Conservation (phyloP, 2,329 filamentous ascomycete genomes). For the Thelonectria olida region DNA sequence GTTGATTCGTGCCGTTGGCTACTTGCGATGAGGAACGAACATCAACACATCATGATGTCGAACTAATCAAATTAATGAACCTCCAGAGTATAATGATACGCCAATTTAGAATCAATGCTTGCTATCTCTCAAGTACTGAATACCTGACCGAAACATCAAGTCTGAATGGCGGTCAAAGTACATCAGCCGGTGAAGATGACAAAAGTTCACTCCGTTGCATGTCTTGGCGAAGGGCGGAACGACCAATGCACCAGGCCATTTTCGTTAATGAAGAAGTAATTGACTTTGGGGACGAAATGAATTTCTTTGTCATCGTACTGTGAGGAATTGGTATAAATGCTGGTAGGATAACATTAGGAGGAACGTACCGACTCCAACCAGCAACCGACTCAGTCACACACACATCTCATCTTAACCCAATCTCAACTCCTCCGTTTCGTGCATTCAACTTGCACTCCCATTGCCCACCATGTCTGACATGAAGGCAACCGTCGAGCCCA, state of each 20-base stretch:
- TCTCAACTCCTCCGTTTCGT: not conserved
- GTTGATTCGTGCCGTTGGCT: not conserved
- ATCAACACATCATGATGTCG: not conserved
- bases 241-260: not conserved
- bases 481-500: slow-evolving; percentile 72
- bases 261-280: not conserved
- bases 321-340: not conserved
- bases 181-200: not conserved
- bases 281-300: not conserved
- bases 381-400: no score
- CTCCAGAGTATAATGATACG: not conserved
- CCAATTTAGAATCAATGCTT: not conserved
- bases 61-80: not conserved
- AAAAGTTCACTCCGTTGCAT: no score
- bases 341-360: no score
- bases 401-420: not conserved
- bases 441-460: not conserved
- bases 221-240: no score
- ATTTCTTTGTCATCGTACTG: not conserved
- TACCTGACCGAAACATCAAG: not conserved
- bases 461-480: slow-evolving; percentile 71
- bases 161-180: not conserved
- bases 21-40: not conserved
- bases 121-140: not conserved
- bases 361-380: no score